Conservation (phyloP, 768 basidiomycete species). For the Kwoniella dendrophila region DNA sequence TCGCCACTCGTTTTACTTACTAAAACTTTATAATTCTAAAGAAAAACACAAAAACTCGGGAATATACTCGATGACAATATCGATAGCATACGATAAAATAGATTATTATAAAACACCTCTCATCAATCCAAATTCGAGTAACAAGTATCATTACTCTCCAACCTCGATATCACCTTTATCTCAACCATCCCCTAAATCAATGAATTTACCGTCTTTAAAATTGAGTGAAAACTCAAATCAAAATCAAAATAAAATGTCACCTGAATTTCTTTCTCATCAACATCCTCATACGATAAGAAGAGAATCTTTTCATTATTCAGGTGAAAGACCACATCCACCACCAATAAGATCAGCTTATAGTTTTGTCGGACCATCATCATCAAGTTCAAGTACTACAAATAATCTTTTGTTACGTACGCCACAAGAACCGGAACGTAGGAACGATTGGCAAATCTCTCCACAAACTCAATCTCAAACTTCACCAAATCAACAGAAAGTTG, state of each 20-base stretch:
- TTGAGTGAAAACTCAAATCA: slow-evolving; percentile 13
- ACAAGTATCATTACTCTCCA: too few species aligned
- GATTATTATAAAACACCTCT: slow-evolving; percentile 3
- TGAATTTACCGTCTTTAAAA: slow-evolving; percentile 14
- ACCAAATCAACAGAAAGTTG: neutral
- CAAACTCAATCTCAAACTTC: slow-evolving; percentile 4
- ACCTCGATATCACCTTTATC: slow-evolving; percentile 9
- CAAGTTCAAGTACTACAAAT: slow-evolving; percentile 5
- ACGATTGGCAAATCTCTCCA: slow-evolving; percentile 8
- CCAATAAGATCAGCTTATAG: slow-evolving; percentile 19
- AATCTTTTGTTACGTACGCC: slow-evolving; percentile 12
- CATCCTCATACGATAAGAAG: slow-evolving; percentile 10
- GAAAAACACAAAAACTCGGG: neutral
- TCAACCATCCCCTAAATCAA: slow-evolving; percentile 27
- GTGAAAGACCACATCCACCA: slow-evolving; percentile 23
- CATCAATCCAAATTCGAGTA: neutral
- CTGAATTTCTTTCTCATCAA: neutral
- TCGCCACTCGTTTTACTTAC: neutral
- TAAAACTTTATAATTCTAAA: neutral
- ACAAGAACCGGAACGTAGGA: slow-evolving; percentile 8
- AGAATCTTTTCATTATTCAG: slow-evolving; percentile 22
- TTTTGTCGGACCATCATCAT: neutral
- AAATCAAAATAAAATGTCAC: slow-evolving; percentile 1
- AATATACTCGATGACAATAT: slow-evolving; percentile 8
- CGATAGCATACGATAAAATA: slow-evolving; percentile 6